Base-by-base conservation (phyloP, 441 rosid genomes). In the Pelargonium exstipulatum region DNA sequence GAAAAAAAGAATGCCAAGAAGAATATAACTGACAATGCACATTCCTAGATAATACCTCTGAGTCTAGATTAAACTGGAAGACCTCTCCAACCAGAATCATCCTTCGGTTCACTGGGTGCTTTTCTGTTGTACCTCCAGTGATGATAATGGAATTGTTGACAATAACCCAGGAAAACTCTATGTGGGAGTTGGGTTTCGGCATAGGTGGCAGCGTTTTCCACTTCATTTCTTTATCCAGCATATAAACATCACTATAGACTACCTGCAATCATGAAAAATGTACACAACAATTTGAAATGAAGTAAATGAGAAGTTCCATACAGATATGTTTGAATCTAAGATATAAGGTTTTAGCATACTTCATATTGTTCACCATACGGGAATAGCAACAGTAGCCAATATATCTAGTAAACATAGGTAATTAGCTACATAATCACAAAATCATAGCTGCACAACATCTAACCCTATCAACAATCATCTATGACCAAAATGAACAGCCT, bases 151-250 rank as follows among this genome's bases (percentile, higher is more conserved):
- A 90, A 81, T 88, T 83, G 75, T 92, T 89, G 64, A 89, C 97
- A 5, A 88, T 65, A 17, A 73, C 74, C 98, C 98, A 94, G 72
- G 96, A 96, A 77, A 90, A 95, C 63, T 95, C 98, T 35, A 95
- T 89, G 74, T 95, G 99, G 1, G 98, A 92, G 74, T 92, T 88
- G 0, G 99, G 95, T 70, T 95, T 95, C 55, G 91, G 97, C 96
- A 95, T 83, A 0, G 96, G 55, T 69, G 97, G 87, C 68, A 92
- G 71, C 0, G 73, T 80, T 83, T 88, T 90, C 99, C 98, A 95
- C 76, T 92, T 88, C 92, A 87, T 89, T 71, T 86, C 89, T 53
- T 83, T 82, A 77, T 92, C 99, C 70, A 95, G 83, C 99, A 89
- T 85, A 84, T 88, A 85, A 5, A 94, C 95, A 72, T 90, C 95